Evolutionary conservation across 345 rosid species (phyloP).

Genomic region (Acer negundo): DNA sequence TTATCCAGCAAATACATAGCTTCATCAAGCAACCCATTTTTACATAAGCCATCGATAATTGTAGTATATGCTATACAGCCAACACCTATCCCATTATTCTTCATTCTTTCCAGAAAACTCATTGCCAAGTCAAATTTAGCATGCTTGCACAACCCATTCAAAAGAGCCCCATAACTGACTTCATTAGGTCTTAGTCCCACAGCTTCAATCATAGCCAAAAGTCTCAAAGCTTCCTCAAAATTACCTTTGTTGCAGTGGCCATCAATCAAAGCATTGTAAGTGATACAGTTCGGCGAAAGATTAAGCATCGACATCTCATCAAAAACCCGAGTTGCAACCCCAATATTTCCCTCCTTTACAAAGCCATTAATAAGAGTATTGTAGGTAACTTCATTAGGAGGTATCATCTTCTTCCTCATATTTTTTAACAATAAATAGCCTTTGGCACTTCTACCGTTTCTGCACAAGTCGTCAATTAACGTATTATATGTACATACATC

Average conservation of each 20-base stretch:
- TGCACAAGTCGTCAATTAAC: slow-evolving; percentile 75
- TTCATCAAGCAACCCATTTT: slow-evolving; percentile 57
- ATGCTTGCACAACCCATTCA: slow-evolving; percentile 71
- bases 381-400: slow-evolving; percentile 73
- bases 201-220: slow-evolving; percentile 60
- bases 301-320: slow-evolving; percentile 65
- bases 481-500: slow-evolving; percentile 85
- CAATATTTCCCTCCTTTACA: slow-evolving; percentile 68
- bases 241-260: slow-evolving; percentile 56
- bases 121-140: slow-evolving; percentile 60
- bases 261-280: slow-evolving; percentile 71
- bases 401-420: slow-evolving; percentile 70
- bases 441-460: slow-evolving; percentile 70
- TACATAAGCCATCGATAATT: slow-evolving; percentile 76
- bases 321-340: slow-evolving; percentile 54
- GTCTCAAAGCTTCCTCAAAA: slow-evolving; percentile 62
- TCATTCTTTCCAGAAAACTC: slow-evolving; percentile 67
- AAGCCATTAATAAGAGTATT: slow-evolving; percentile 77
- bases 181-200: slow-evolving; percentile 55
- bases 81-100: slow-evolving; percentile 48
- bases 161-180: slow-evolving; percentile 65
- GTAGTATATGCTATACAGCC: slow-evolving; percentile 64
- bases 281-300: slow-evolving; percentile 55
- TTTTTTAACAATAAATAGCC: slow-evolving; percentile 74
- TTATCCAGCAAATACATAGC: slow-evolving; percentile 52